Conservation (phyloP, 345 rosid genomes). For the Populus alba region DNA sequence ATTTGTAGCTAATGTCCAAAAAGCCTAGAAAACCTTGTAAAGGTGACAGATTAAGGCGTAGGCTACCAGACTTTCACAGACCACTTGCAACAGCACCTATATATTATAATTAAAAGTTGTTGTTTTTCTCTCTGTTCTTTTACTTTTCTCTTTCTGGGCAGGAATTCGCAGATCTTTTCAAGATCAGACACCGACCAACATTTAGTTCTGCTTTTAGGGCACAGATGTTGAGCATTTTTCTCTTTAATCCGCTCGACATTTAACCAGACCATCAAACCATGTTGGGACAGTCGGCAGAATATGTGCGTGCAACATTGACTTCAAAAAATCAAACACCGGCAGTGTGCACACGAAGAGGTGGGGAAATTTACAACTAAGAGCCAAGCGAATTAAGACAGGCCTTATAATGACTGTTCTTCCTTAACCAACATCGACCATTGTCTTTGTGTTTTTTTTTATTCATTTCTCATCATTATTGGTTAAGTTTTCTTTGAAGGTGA, state of each 20-base stretch:
- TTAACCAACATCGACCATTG: constrained; percentile 14
- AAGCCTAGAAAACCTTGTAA: constrained; percentile 39
- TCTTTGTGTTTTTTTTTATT: background rate
- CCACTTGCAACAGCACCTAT: constrained; percentile 1
- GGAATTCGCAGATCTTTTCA: constrained; percentile 4
- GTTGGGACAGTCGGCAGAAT: constrained; percentile 3
- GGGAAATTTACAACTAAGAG: background rate
- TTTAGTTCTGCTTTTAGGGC: constrained; percentile 55
- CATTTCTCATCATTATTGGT: background rate
- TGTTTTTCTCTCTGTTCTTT: background rate
- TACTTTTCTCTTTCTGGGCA: background rate
- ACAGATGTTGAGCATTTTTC: constrained; percentile 30
- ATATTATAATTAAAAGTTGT: background rate
- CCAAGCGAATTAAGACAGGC: background rate
- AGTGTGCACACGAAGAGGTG: background rate
- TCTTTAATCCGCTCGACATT: constrained; percentile 31
- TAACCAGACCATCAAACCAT: constrained; percentile 15
- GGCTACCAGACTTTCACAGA: constrained; percentile 29
- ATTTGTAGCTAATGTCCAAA: constrained; percentile 48
- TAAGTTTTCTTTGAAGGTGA: background rate
- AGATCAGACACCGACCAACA: constrained; percentile 44
- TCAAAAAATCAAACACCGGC: background rate
- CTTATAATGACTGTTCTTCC: background rate
- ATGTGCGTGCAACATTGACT: constrained; percentile 13
- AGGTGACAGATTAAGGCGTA: constrained; percentile 34